A percentile compares a stretch with the other conserved stretches of the same genome.
phyloP scores from a whole-genome alignment of 176 grass and related monocot genomes.

The Oryza meridionalis region DNA sequence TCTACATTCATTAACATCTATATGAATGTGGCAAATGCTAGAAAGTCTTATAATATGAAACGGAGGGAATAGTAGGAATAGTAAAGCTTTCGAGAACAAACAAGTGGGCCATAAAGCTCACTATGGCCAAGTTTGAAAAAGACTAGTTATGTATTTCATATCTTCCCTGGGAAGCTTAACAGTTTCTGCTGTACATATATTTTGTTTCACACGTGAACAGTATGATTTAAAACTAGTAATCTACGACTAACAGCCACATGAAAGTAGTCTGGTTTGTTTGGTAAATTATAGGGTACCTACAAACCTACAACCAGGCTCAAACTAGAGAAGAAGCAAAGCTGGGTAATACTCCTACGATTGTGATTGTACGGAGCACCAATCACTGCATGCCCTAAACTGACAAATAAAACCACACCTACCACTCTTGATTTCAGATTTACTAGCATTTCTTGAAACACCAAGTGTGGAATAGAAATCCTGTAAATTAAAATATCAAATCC shows the following conservation, averaged over 20 bases:
- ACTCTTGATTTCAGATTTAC: constrained; percentile 99
- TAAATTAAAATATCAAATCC: constrained; percentile 42
- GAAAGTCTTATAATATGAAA: no score
- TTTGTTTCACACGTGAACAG: background rate
- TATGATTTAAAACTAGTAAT: constrained; percentile 17
- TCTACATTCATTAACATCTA: no score
- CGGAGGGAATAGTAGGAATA: background rate
- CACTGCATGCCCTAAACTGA: background rate
- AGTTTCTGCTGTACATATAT: background rate
- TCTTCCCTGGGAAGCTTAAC: background rate
- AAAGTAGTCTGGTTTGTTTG: background rate
- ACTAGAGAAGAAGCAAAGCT: background rate
- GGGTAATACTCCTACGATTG: background rate
- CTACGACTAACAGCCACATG: background rate
- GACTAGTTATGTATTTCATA: background rate
- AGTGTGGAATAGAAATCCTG: constrained; percentile 96
- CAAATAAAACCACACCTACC: constrained; percentile 57
- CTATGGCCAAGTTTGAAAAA: background rate
- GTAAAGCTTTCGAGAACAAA: constrained; percentile 8
- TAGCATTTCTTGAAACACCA: constrained; percentile 94
- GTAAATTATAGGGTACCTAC: constrained; percentile 25
- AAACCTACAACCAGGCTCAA: background rate
- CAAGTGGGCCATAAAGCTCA: constrained; percentile 4
- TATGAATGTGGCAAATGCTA: no score
- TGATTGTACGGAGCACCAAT: background rate